Percentiles rank a stretch among this genome's conserved stretches.
phyloP scores from a whole-genome alignment of 2,329 filamentous ascomycete species.

The Cercospora citrullina region DNA sequence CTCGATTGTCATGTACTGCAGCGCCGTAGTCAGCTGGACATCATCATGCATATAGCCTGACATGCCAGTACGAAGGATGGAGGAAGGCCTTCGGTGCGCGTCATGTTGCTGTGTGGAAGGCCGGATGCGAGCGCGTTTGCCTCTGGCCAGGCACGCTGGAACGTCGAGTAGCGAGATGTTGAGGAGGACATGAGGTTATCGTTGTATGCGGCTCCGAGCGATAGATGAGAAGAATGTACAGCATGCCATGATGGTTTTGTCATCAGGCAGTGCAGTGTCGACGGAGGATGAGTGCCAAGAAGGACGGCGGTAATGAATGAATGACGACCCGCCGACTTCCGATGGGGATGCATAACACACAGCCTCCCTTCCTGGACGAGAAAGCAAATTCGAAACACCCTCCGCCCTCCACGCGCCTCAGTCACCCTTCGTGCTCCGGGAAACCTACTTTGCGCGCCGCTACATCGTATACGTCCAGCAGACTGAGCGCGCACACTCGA shows the following conservation, averaged over 20 bases:
- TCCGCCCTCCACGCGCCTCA: background rate
- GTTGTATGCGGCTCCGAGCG: background rate
- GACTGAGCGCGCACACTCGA: background rate
- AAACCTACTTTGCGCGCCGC: constrained; percentile 6
- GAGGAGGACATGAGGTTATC: no score
- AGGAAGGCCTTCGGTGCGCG: background rate
- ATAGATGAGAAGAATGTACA: background rate
- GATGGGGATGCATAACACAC: constrained; percentile 6
- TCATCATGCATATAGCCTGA: background rate
- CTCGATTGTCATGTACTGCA: background rate
- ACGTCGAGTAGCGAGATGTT: background rate
- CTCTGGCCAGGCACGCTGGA: background rate
- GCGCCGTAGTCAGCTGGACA: background rate
- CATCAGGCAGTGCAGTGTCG: background rate
- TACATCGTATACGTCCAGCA: background rate
- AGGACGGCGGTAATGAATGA: background rate
- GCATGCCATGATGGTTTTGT: background rate
- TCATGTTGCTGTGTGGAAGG: background rate
- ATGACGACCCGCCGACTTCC: background rate
- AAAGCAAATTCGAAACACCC: constrained; percentile 4
- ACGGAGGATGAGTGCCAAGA: background rate
- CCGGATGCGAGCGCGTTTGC: background rate
- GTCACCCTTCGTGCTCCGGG: background rate
- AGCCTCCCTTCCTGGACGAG: background rate
- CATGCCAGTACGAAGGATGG: background rate